Evolutionary conservation across 2,329 filamentous ascomycete species (phyloP).

Genomic region (Claviceps humidiphila): DNA sequence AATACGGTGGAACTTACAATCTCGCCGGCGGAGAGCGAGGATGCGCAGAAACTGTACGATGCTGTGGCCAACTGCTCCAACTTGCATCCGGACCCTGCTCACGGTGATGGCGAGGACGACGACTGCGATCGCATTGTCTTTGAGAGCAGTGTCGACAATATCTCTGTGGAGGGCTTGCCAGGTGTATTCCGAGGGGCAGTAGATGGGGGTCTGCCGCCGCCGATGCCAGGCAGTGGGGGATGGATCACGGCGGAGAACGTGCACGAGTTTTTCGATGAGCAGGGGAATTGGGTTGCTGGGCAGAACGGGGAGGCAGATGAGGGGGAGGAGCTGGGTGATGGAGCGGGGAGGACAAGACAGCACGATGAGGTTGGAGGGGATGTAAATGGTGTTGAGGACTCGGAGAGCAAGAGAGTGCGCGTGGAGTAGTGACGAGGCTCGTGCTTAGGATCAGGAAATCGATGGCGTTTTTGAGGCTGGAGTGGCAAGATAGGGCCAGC

Average conservation of each 20-base stretch:
- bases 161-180: conserved; percentile 42
- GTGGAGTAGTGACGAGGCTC: conserved; percentile 22
- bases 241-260: conserved; percentile 93
- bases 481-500: too few species aligned
- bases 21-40: conserved; percentile 32
- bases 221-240: conserved; percentile 59
- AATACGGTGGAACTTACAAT: conserved; percentile 56
- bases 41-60: conserved; percentile 40
- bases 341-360: conserved; percentile 43
- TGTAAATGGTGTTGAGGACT: conserved; percentile 28
- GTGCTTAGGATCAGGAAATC: neutral
- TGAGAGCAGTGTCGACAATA: conserved; percentile 35
- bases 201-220: conserved; percentile 45
- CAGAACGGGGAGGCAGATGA: conserved; percentile 20
- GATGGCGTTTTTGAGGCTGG: neutral
- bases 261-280: conserved; percentile 65
- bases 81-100: conserved; percentile 57
- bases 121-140: conserved; percentile 43
- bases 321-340: conserved; percentile 44
- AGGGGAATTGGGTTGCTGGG: conserved; percentile 61
- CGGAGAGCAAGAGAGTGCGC: conserved; percentile 34
- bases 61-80: conserved; percentile 65
- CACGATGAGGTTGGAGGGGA: conserved; percentile 38
- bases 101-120: conserved; percentile 42
- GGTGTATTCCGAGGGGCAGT: conserved; percentile 37